phyloP scores from a whole-genome alignment of 768 basidiomycete species.

The Rhodotorula kratochvilovae region DNA sequence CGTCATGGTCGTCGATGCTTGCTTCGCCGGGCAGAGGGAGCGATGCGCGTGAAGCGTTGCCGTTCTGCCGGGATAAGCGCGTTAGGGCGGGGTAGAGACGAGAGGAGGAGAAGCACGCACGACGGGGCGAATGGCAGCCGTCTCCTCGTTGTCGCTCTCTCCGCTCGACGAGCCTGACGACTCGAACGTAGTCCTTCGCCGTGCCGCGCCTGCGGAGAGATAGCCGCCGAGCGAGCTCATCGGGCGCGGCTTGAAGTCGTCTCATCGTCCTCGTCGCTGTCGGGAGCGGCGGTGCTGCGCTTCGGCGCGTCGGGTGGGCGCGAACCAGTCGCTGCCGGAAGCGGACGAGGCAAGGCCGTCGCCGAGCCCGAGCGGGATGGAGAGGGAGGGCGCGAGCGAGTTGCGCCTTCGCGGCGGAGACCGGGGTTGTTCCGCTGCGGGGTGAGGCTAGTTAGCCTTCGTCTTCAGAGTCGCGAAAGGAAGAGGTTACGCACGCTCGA shows the following conservation, averaged over 20 bases:
- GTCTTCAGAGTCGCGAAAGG: neutral
- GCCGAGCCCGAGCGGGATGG: constrained; percentile 12
- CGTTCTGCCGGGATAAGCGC: no score
- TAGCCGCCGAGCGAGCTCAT: constrained; percentile 9
- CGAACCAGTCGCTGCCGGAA: constrained; percentile 19
- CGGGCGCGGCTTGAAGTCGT: neutral
- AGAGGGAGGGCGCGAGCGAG: constrained; percentile 30
- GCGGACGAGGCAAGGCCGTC: neutral
- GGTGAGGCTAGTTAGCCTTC: neutral
- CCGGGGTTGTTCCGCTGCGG: neutral
- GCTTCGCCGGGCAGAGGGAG: no score
- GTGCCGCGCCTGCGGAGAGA: neutral
- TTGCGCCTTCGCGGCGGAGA: neutral
- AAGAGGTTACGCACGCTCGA: neutral
- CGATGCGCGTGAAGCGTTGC: no score
- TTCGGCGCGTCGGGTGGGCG: neutral
- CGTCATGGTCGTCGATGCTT: neutral
- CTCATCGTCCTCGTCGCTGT: constrained; percentile 5
- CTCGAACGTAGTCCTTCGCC: neutral
- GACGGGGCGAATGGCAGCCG: neutral
- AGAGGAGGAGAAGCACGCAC: neutral
- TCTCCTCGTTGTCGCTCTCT: neutral
- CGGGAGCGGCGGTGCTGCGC: neutral
- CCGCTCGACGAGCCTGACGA: neutral
- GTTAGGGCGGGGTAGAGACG: no score